Evolutionary conservation across 805 yeast species (phyloP).

Genomic region (Brettanomyces sp.): DNA sequence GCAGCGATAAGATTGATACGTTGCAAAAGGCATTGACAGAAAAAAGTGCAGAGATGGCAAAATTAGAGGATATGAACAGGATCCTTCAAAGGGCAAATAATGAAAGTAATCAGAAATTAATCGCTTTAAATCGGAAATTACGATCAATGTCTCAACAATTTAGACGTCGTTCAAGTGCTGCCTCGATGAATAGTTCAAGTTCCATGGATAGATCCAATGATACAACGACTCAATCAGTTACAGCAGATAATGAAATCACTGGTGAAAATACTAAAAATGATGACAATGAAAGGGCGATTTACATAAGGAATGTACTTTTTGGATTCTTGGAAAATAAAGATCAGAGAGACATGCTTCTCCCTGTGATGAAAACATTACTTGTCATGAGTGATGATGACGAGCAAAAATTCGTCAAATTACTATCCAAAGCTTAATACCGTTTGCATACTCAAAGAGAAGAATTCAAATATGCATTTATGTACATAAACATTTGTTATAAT

Average conservation of each 20-base stretch:
- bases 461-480: neutral
- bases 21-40: constrained; percentile 2
- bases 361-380: constrained; percentile 73
- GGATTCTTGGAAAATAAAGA: constrained; percentile 90
- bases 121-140: constrained; percentile 62
- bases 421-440: constrained; percentile 9
- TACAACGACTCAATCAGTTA: neutral
- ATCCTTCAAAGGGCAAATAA: constrained; percentile 55
- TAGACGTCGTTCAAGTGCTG: constrained; percentile 13
- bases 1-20: too few species aligned
- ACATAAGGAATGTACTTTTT: constrained; percentile 79
- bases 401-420: constrained; percentile 53
- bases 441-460: neutral
- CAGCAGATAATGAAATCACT: constrained; percentile 1
- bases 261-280: constrained; percentile 19
- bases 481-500: neutral
- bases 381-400: constrained; percentile 66
- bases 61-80: constrained; percentile 24
- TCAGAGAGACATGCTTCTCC: constrained; percentile 77
- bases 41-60: neutral
- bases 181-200: constrained; percentile 1
- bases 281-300: constrained; percentile 49
- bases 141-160: constrained; percentile 54
- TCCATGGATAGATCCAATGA: constrained; percentile 1
- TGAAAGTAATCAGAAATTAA: constrained; percentile 58